These are phyloP conservation scores for Pholiota conissans DNA, from an alignment of 768 basidiomycete genomes.

Conservation along the genomic window DNA sequence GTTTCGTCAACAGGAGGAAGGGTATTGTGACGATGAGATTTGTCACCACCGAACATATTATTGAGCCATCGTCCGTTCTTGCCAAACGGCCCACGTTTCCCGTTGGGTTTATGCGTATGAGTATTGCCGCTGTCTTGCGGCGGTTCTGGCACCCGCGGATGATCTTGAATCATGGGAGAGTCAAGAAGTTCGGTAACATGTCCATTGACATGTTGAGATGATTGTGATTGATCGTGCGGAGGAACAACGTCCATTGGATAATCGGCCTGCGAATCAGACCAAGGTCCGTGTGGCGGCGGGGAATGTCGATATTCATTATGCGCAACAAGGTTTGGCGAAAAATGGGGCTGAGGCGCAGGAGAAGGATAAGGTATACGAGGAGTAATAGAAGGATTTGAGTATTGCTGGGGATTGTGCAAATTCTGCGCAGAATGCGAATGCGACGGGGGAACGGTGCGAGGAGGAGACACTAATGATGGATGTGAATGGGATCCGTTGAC, in stretches of 20 bases:
- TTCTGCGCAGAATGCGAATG: conserved; percentile 45
- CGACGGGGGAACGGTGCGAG: conserved; percentile 41
- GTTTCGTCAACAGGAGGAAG: conserved; percentile 77
- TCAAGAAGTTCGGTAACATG: conserved; percentile 53
- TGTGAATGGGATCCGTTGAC: conserved; percentile 36
- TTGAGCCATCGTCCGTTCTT: conserved; percentile 66
- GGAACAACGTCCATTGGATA: conserved; percentile 65
- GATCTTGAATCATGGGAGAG: conserved; percentile 54
- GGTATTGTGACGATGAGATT: conserved; percentile 56
- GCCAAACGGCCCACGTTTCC: conserved; percentile 60
- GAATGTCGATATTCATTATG: conserved; percentile 29
- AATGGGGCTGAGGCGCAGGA: conserved; percentile 19
- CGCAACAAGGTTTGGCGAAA: conserved; percentile 19
- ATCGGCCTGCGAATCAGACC: conserved; percentile 38
- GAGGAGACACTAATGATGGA: conserved; percentile 30
- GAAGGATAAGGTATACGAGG: conserved; percentile 54
- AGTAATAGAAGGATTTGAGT: conserved; percentile 47
- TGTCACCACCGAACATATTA: conserved; percentile 75
- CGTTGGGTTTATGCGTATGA: conserved; percentile 35
- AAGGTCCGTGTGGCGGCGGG: conserved; percentile 30
- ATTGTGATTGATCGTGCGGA: conserved; percentile 42
- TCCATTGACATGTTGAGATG: conserved; percentile 34
- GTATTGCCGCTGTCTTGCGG: conserved; percentile 34
- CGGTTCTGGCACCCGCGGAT: conserved; percentile 44
- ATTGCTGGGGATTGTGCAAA: conserved; percentile 39